Conservation (phyloP, 352 stramenopile species). For the Globisporangium viniferum region DNA sequence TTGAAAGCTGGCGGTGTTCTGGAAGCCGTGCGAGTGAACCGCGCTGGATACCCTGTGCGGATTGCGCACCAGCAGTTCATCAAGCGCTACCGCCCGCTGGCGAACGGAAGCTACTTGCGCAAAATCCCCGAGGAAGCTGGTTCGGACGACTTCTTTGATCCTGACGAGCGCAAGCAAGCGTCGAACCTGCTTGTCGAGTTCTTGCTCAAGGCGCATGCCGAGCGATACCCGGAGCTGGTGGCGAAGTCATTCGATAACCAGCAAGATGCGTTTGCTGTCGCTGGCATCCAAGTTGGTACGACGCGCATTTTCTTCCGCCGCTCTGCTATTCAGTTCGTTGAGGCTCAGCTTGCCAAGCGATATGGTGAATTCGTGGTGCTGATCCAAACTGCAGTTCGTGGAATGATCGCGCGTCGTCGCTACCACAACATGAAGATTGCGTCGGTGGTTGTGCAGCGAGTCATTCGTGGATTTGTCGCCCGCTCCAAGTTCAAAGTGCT, state of each 20-base stretch:
- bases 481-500: conserved; percentile 54
- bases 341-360: conserved; percentile 81
- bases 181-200: conserved; percentile 62
- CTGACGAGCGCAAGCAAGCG: conserved; percentile 45
- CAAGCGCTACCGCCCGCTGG: conserved; percentile 85
- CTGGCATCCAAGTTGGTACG: conserved; percentile 75
- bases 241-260: conserved; percentile 35
- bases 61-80: conserved; percentile 92
- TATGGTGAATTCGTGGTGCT: conserved; percentile 86
- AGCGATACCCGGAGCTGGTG: conserved; percentile 57
- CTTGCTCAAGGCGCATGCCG: conserved; percentile 61
- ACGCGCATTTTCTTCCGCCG: conserved; percentile 84
- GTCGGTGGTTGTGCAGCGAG: conserved; percentile 44
- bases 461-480: conserved; percentile 67
- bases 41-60: conserved; percentile 97
- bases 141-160: conserved; percentile 51
- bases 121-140: conserved; percentile 54
- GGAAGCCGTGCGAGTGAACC: conserved; percentile 97
- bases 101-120: conserved; percentile 58
- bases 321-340: conserved; percentile 81
- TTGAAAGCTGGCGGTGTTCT: conserved; percentile 98
- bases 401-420: conserved; percentile 43
- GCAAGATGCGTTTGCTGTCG: conserved; percentile 38
- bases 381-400: conserved; percentile 71
- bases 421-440: conserved; percentile 51